Base-by-base conservation (phyloP, 495 filamentous ascomycete species). In the Lepraria neglecta region DNA sequence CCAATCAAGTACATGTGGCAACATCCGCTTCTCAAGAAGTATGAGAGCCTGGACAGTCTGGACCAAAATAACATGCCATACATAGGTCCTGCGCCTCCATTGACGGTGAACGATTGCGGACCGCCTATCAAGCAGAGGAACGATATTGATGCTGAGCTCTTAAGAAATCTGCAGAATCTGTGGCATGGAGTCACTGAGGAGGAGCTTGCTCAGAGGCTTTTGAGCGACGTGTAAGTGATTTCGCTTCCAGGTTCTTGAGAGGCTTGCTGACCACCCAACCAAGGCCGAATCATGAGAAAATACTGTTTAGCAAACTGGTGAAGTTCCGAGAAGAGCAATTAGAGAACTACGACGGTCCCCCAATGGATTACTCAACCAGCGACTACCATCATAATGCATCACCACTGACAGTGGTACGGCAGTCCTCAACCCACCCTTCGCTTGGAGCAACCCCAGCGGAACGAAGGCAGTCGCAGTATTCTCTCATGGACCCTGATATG, bases 221-320 rank as follows among this genome's bases (percentile, higher is more conserved):
- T 84, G 31, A 82, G 77, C 60, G 73, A 84, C 14, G 85, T 88
- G 87, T 92, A 82, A 79, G 85, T 77, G 40, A 50, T 24, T 21
- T 40, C 7, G 12, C 19, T 14, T 31, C 15, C 14, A 24, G 0
- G 7, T 14, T 12, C 10, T 19, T 4, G 3, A 21, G 9, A 10
- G 21, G 7, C 4, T 35, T 60, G 40, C 48, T 60, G 28, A 62
- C 30, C 14, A 44, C 9, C 55, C 43, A 35, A 31, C 14, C 51
- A 59, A 95, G 90, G 64, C 77, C 79, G 2, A 97, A 92, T 61
- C 87, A 95, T 40, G 90, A 96, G 68, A 92, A 95, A 64, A 77
- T 91, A 68, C 95, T 97, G 65, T 98, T 97, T 76, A 86, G 82
- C 69, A 80, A 92, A 0, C 82, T 98, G 27, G 73, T 86, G 61